Conservation (phyloP, 805 yeast species). For the Jamesozyma hellenica region DNA sequence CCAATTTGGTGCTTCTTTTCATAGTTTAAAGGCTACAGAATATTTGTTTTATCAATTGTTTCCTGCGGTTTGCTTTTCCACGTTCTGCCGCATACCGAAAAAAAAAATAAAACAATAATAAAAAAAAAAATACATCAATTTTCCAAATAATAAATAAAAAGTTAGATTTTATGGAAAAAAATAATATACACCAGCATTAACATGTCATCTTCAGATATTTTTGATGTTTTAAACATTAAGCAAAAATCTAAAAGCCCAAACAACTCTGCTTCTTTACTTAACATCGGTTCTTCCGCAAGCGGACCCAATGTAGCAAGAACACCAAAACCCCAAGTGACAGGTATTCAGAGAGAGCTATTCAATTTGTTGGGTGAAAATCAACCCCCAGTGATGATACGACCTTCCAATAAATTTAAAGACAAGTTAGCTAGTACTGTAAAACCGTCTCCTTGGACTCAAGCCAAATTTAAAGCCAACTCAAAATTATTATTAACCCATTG, state of each 20-base stretch:
- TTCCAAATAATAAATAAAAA: no score
- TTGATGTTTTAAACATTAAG: slow-evolving; percentile 67
- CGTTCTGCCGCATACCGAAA: no score
- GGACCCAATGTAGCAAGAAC: slow-evolving; percentile 7
- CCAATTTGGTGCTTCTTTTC: no score
- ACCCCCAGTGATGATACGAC: slow-evolving; percentile 63
- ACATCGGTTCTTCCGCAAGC: slow-evolving; percentile 7
- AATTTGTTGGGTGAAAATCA: slow-evolving; percentile 84
- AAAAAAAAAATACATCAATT: no score
- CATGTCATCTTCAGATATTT: slow-evolving; percentile 48
- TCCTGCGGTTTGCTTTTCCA: no score
- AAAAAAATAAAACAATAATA: no score
- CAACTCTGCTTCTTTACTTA: slow-evolving; percentile 10
- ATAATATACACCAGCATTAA: background rate
- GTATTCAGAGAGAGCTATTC: slow-evolving; percentile 84
- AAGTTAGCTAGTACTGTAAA: slow-evolving; percentile 49
- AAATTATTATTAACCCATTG: slow-evolving; percentile 59
- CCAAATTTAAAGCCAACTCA: slow-evolving; percentile 47
- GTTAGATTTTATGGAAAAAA: no score
- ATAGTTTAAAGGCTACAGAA: no score
- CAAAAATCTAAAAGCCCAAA: slow-evolving; percentile 21
- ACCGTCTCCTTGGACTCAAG: slow-evolving; percentile 76
- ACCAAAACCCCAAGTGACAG: slow-evolving; percentile 34
- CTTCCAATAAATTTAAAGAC: slow-evolving; percentile 47
- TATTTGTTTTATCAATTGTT: no score